Evolutionary conservation across 148 eudicot species (phyloP).

Genomic region (Diospyros lotus): DNA sequence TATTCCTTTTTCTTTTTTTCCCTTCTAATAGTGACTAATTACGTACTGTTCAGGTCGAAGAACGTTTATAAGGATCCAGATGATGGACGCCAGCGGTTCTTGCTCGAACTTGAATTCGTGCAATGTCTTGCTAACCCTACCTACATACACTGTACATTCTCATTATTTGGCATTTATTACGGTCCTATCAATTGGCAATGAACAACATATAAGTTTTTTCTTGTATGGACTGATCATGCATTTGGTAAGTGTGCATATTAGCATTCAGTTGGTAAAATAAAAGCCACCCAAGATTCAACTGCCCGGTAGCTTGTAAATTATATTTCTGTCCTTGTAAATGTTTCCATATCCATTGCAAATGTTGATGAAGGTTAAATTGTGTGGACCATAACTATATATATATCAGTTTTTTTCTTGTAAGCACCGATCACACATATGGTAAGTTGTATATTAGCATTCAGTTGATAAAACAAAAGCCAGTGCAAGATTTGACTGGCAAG

Average conservation of each 20-base stretch:
- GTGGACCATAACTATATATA: too few species aligned
- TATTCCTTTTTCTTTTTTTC: neutral
- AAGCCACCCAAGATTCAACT: neutral
- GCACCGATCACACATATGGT: too few species aligned
- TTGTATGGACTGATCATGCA: neutral
- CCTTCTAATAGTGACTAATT: neutral
- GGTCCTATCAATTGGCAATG: too few species aligned
- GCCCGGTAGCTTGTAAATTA: neutral
- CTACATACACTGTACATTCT: conserved; percentile 71
- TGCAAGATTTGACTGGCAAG: too few species aligned
- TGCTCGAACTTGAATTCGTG: conserved; percentile 85
- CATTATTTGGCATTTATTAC: neutral
- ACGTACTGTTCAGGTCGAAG: conserved; percentile 38
- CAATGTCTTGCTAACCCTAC: conserved; percentile 94
- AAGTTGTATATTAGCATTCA: too few species aligned
- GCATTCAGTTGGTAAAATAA: conserved; percentile 2
- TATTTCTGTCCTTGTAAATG: neutral
- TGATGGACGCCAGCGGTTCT: conserved; percentile 83
- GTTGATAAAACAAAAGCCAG: too few species aligned
- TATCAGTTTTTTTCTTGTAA: too few species aligned
- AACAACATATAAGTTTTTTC: neutral
- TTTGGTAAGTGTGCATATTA: neutral
- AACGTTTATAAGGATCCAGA: conserved; percentile 72
- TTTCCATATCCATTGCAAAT: too few species aligned
- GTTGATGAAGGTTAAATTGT: too few species aligned